Evolutionary conservation across 2,329 filamentous ascomycete genomes (phyloP).

Genomic region (Alternaria longipes): DNA sequence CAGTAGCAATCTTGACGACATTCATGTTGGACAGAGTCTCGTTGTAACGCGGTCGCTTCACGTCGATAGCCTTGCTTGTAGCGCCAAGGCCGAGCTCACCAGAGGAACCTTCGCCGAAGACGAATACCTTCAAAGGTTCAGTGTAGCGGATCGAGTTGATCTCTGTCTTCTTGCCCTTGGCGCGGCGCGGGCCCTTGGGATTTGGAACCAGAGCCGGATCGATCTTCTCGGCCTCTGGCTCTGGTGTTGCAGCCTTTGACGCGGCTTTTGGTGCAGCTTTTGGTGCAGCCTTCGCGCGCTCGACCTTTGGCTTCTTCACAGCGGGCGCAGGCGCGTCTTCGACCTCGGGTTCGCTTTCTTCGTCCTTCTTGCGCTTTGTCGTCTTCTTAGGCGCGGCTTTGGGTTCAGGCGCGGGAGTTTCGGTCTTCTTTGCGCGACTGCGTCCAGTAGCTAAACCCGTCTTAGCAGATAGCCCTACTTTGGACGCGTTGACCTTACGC

Average conservation of each 20-base stretch:
- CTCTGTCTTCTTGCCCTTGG: slow-evolving; percentile 49
- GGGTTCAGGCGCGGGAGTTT: slow-evolving; percentile 30
- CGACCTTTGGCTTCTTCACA: slow-evolving; percentile 38
- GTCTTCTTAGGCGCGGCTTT: slow-evolving; percentile 26
- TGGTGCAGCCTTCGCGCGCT: slow-evolving; percentile 23
- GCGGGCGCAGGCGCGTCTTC: slow-evolving; percentile 31
- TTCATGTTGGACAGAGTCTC: slow-evolving; percentile 66
- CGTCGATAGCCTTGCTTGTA: slow-evolving; percentile 72
- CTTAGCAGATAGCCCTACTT: slow-evolving; percentile 16
- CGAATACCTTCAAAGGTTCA: slow-evolving; percentile 74
- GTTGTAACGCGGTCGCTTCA: slow-evolving; percentile 78
- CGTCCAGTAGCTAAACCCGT: slow-evolving; percentile 27
- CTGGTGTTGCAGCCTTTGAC: slow-evolving; percentile 21
- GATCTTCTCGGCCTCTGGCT: slow-evolving; percentile 21
- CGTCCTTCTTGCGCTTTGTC: slow-evolving; percentile 46
- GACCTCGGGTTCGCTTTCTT: slow-evolving; percentile 32
- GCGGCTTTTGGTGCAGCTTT: slow-evolving; percentile 21
- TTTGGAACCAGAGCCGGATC: slow-evolving; percentile 28
- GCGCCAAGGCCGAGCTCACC: slow-evolving; percentile 83
- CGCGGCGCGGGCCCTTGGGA: slow-evolving; percentile 45
- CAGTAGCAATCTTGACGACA: slow-evolving; percentile 78
- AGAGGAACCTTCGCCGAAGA: slow-evolving; percentile 81
- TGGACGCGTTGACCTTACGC: slow-evolving; percentile 26
- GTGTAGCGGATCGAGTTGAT: slow-evolving; percentile 71
- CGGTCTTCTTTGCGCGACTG: slow-evolving; percentile 41